Evolutionary conservation across 345 rosid species (phyloP).

Genomic region (Eucalyptus cloeziana): DNA sequence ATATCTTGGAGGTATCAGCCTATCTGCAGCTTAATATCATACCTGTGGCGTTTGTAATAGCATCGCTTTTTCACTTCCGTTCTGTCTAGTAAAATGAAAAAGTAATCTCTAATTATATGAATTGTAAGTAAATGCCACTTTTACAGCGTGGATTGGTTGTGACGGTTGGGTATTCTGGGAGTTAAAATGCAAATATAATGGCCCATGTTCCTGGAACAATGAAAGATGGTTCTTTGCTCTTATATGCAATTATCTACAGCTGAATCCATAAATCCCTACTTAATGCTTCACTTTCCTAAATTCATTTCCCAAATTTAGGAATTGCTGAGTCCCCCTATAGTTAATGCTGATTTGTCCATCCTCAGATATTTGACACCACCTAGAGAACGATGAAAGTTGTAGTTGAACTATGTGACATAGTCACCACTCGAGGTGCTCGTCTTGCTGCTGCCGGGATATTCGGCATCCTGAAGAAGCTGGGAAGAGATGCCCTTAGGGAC

Average conservation of each 20-base stretch:
- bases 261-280: not conserved
- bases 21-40: not conserved
- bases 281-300: not conserved
- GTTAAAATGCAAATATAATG: not conserved
- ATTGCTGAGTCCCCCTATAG: not conserved
- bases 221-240: not conserved
- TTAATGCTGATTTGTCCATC: not conserved
- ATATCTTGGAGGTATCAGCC: constrained; percentile 44
- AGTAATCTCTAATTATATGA: not conserved
- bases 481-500: constrained; percentile 9
- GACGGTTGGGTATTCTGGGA: not conserved
- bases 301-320: not conserved
- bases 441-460: constrained; percentile 33
- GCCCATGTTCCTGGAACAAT: not conserved
- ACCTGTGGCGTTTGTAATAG: not conserved
- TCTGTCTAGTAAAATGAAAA: not conserved
- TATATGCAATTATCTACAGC: not conserved
- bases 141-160: not conserved
- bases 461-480: constrained; percentile 31
- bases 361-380: constrained; percentile 19
- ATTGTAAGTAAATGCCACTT: not conserved
- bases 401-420: constrained; percentile 20
- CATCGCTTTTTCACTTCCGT: not conserved
- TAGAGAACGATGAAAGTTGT: constrained; percentile 10
- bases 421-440: constrained; percentile 23